A percentile compares a stretch with the other conserved stretches of the same genome.
Conservation (phyloP, 352 stramenopile genomes). For the Phytophthora kernoviae region DNA sequence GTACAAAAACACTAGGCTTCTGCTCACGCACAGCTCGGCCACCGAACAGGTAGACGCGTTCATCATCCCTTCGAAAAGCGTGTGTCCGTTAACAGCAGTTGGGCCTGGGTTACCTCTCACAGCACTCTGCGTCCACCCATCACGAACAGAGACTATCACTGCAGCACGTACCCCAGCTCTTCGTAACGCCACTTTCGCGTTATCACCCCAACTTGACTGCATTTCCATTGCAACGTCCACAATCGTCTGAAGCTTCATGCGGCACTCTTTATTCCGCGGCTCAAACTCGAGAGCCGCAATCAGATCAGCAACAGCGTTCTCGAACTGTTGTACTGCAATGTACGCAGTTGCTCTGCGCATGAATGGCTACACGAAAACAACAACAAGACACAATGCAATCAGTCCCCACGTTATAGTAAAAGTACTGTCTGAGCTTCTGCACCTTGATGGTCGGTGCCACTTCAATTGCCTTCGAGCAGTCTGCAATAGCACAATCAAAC, state of each 20-base stretch:
- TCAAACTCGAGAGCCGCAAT: slow-evolving; percentile 49
- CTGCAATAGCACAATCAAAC: slow-evolving; percentile 43
- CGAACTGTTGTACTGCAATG: slow-evolving; percentile 31
- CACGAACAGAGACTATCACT: slow-evolving; percentile 35
- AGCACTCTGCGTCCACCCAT: slow-evolving; percentile 47
- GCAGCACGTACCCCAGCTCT: slow-evolving; percentile 33
- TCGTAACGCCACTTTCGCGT: slow-evolving; percentile 9
- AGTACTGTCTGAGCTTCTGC: neutral
- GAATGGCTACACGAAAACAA: slow-evolving; percentile 37
- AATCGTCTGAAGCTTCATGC: slow-evolving; percentile 42
- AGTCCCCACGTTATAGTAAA: neutral
- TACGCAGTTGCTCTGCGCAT: slow-evolving; percentile 60
- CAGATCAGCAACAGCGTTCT: slow-evolving; percentile 49
- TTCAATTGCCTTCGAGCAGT: slow-evolving; percentile 56
- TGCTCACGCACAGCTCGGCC: slow-evolving; percentile 69
- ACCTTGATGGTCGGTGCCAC: slow-evolving; percentile 68
- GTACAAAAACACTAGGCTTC: slow-evolving; percentile 48
- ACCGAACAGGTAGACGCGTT: slow-evolving; percentile 50
- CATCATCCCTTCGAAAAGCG: slow-evolving; percentile 41
- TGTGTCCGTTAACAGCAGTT: slow-evolving; percentile 65
- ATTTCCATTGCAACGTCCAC: slow-evolving; percentile 14
- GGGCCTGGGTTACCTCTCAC: slow-evolving; percentile 75
- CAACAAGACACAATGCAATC: slow-evolving; percentile 1
- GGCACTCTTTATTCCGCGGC: slow-evolving; percentile 57
- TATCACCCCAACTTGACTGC: neutral